Evolutionary conservation across 78 protist species (phyloP), one percentile per base, ranked within the genome.

Genomic region (Emiliania huxleyi): DNA sequence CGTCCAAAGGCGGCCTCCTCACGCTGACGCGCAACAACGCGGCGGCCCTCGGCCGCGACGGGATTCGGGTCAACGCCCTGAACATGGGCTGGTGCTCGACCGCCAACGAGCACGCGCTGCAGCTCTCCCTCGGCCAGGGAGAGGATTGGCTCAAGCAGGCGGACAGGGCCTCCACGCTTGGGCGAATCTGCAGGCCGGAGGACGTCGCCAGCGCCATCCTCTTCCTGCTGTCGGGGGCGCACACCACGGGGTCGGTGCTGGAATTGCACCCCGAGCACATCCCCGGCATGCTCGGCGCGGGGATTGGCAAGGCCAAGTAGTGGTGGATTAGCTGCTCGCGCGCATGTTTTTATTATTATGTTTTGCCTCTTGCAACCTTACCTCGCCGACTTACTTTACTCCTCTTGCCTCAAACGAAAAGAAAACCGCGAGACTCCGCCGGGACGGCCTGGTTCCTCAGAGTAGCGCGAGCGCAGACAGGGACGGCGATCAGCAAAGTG

Each of bases 51-150:
- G 37, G n/a, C 71, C 6, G 3, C 21, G 4, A 42, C 26, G 69
- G 75, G 3, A 89, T 89, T 18, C 1, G 23, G 21, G 79, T 89
- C 23, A 89, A 89, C 69, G 69, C 73, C 26, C 6, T 89, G 22
- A 75, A 42, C 49, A 8, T 62, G 46, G 91, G 91, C 33, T 89
- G 91, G 91, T 23, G 18, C 35, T 22, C 23, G 44, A 89, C 91
- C 45, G 73, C 46, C 15, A 18, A 46, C 1, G 91, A 89, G 73
- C 3, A 46, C 25, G 69, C 22, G 21, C 91, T 89, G 37, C 91
- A 89, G 48, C 29, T 21, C 25, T 69, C 91, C 22, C 1, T 5
- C 3, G 48, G 52, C 21, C n/a, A n/a, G n/a, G 69, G 69, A 1
- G 33, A 8, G 33, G 69, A 42, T 33, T 89, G 91, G 91, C n/a